These are phyloP conservation scores for Pseudozyma sp. DNA, from an alignment of 1,284 basidiomycete genomes.

Conservation along the genomic window DNA sequence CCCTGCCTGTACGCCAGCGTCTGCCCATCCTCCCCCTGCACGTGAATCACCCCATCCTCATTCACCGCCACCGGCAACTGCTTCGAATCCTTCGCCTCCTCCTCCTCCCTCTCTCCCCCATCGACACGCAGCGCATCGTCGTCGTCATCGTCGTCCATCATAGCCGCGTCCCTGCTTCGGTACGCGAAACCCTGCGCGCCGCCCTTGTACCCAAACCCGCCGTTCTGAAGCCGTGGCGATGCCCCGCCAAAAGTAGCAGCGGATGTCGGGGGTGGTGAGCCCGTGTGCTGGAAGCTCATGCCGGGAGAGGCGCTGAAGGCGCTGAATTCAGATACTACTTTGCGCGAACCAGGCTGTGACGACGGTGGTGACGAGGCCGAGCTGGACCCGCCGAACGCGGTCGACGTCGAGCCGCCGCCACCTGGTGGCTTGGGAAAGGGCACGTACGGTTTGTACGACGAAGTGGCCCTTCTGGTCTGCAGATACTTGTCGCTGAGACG, in stretches of 20 bases:
- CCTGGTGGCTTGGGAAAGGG: constrained; percentile 51
- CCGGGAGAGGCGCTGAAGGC: constrained; percentile 61
- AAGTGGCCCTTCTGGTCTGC: constrained; percentile 49
- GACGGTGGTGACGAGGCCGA: constrained; percentile 7
- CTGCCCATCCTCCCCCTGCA: constrained; percentile 66
- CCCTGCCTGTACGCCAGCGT: constrained; percentile 61
- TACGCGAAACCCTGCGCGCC: constrained; percentile 32
- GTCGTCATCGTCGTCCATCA: constrained; percentile 61
- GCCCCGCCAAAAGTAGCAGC: constrained; percentile 17
- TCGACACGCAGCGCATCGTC: constrained; percentile 58
- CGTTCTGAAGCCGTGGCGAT: constrained; percentile 26
- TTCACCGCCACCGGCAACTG: constrained; percentile 40
- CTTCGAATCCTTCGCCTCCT: constrained; percentile 29
- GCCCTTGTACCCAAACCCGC: constrained; percentile 39
- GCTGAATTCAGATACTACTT: constrained; percentile 60
- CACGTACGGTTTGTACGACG: constrained; percentile 54
- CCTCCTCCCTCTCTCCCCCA: constrained; percentile 27
- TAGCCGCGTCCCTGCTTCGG: constrained; percentile 27
- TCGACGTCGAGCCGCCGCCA: not conserved
- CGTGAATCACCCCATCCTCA: constrained; percentile 55
- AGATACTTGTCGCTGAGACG: constrained; percentile 65
- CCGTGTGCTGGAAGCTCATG: constrained; percentile 52
- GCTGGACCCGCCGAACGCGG: constrained; percentile 13
- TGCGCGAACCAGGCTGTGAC: constrained; percentile 36
- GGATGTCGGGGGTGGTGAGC: constrained; percentile 34